phyloP scores from a whole-genome alignment of 2,329 filamentous ascomycete species.

The Thelonectria rubi region DNA sequence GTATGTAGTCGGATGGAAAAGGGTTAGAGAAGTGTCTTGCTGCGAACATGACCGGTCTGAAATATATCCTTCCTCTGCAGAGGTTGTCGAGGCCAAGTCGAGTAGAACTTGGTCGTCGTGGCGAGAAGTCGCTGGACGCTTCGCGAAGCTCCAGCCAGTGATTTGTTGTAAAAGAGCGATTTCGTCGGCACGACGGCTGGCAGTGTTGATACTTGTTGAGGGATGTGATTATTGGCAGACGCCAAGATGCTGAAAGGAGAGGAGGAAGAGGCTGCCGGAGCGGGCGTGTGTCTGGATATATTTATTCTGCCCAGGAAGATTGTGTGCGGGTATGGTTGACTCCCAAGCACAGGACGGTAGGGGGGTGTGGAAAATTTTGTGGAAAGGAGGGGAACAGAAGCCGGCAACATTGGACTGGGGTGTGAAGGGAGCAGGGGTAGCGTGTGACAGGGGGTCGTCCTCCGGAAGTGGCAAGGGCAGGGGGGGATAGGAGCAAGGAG shows the following conservation, averaged over 20 bases:
- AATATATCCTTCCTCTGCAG: conserved; percentile 46
- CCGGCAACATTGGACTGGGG: conserved; percentile 43
- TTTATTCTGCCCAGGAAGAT: conserved; percentile 35
- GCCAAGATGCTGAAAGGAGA: conserved; percentile 48
- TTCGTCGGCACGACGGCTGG: conserved; percentile 43
- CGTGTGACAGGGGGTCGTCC: conserved; percentile 12
- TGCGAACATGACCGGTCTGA: conserved; percentile 63
- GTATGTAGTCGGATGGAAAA: conserved; percentile 69
- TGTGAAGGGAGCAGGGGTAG: conserved; percentile 28
- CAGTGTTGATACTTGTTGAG: conserved; percentile 29
- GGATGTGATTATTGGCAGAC: conserved; percentile 49
- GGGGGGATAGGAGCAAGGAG: conserved; percentile 13
- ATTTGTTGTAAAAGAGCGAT: conserved; percentile 39
- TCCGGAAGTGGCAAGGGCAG: conserved; percentile 23
- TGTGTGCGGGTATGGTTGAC: conserved; percentile 38
- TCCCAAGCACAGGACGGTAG: conserved; percentile 34
- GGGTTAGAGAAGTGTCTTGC: conserved; percentile 62
- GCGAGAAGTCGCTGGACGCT: conserved; percentile 44
- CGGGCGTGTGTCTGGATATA: conserved; percentile 48
- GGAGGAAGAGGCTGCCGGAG: conserved; percentile 40
- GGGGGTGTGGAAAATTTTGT: conserved; percentile 28
- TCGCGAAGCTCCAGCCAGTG: conserved; percentile 40
- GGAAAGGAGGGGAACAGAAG: conserved; percentile 15
- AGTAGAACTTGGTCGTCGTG: conserved; percentile 40
- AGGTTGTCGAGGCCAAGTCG: conserved; percentile 46